These are phyloP conservation scores for Ceratonia siliqua DNA, from an alignment of 306 rosid genomes.

Conservation along the genomic window DNA sequence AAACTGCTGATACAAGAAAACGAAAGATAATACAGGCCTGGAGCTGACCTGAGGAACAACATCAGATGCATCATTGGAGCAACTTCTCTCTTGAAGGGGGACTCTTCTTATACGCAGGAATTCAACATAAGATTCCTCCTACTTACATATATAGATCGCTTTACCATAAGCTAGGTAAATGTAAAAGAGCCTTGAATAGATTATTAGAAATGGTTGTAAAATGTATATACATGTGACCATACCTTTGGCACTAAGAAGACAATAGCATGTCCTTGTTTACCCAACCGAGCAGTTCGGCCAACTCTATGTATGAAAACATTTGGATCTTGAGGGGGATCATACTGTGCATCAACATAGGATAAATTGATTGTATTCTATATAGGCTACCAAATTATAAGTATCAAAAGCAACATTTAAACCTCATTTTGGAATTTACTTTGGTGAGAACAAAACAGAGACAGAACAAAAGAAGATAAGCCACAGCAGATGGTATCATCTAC, in stretches of 20 bases:
- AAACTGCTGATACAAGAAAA: too few relatives aligned
- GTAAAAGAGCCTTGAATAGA: background rate
- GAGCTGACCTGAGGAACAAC: slow-evolving; percentile 71
- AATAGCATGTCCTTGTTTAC: slow-evolving; percentile 83
- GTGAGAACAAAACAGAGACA: background rate
- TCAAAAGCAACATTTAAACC: slow-evolving; percentile 21
- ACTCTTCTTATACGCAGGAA: slow-evolving; percentile 70
- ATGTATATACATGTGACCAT: slow-evolving; percentile 23
- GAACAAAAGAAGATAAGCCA: slow-evolving; percentile 17
- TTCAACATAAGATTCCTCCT: slow-evolving; percentile 93
- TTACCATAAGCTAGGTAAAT: slow-evolving; percentile 5
- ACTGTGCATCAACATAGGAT: slow-evolving; percentile 51
- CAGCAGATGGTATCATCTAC: slow-evolving; percentile 14
- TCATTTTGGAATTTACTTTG: slow-evolving; percentile 5
- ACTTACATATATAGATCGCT: slow-evolving; percentile 19
- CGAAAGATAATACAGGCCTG: slow-evolving; percentile 9
- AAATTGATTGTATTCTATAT: background rate
- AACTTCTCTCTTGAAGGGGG: slow-evolving; percentile 67
- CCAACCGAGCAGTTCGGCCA: slow-evolving; percentile 97
- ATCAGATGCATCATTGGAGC: slow-evolving; percentile 62
- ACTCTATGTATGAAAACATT: slow-evolving; percentile 92
- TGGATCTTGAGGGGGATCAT: slow-evolving; percentile 97
- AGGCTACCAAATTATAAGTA: slow-evolving; percentile 1
- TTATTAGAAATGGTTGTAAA: background rate
- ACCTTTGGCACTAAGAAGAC: slow-evolving; percentile 94